Evolutionary conservation across 345 rosid species (phyloP).

Genomic region (Punica granatum): DNA sequence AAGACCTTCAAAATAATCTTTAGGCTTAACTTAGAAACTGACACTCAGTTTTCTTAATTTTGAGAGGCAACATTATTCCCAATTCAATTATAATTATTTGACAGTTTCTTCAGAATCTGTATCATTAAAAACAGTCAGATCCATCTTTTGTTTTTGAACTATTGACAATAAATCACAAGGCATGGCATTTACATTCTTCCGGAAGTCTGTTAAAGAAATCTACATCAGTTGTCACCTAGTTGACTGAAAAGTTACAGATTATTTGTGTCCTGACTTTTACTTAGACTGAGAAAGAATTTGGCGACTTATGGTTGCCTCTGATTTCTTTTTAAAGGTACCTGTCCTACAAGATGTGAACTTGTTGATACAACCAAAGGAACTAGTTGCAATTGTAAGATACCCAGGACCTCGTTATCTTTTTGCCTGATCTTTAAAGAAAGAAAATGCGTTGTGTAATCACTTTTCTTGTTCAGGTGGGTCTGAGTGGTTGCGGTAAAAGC

Average conservation of each 20-base stretch:
- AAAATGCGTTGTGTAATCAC: conserved; percentile 2
- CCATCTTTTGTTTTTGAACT: no score
- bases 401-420: background rate
- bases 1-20: no score
- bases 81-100: background rate
- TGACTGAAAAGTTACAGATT: background rate
- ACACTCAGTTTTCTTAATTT: background rate
- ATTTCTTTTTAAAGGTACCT: conserved; percentile 22
- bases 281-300: background rate
- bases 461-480: conserved; percentile 31
- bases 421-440: conserved; percentile 5
- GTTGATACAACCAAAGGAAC: conserved; percentile 29
- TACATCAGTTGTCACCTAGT: background rate
- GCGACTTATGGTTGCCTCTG: background rate
- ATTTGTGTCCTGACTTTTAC: background rate
- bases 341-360: conserved; percentile 26
- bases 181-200: background rate
- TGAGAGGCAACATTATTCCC: background rate
- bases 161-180: background rate
- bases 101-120: background rate
- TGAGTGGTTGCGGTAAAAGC: conserved; percentile 47
- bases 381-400: conserved; percentile 37
- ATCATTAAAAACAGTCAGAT: background rate
- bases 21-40: background rate
- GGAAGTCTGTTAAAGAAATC: background rate